A percentile compares a stretch with the other conserved stretches of the same genome.
Conservation (phyloP, 345 rosid genomes). For the Heritiera fomes region DNA sequence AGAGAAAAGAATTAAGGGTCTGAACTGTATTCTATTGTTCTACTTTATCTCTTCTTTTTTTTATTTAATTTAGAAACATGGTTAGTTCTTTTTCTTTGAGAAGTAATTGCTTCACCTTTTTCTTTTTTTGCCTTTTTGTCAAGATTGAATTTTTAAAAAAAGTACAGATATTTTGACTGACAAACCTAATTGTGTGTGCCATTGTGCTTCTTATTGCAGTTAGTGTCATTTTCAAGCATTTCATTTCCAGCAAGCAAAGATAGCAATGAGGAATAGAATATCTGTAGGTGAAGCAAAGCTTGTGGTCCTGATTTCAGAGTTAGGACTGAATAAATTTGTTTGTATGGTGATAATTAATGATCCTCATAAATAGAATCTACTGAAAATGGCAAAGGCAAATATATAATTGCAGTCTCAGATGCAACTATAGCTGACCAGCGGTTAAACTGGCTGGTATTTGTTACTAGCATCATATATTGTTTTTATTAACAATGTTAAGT, state of each 20-base stretch:
- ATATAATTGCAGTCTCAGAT: neutral
- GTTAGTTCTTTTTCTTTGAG: neutral
- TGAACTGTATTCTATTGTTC: neutral
- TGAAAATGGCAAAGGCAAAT: neutral
- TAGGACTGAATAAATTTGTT: neutral
- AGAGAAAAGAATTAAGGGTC: neutral
- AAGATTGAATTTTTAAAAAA: neutral
- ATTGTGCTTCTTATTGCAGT: neutral
- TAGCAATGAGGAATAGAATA: neutral
- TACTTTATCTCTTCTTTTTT: neutral
- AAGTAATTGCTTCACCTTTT: neutral
- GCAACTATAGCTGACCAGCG: neutral
- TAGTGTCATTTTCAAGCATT: constrained; percentile 2
- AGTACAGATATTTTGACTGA: neutral
- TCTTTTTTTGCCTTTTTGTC: neutral
- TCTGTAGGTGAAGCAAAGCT: neutral
- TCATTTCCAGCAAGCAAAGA: neutral
- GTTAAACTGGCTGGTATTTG: neutral
- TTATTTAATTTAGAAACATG: neutral
- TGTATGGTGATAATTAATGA: neutral
- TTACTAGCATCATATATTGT: neutral
- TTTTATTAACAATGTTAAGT: neutral
- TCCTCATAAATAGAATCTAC: neutral
- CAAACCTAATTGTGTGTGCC: no score
- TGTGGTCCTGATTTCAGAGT: neutral